Conservation (phyloP, 768 basidiomycete species). For the Russula emetica region DNA sequence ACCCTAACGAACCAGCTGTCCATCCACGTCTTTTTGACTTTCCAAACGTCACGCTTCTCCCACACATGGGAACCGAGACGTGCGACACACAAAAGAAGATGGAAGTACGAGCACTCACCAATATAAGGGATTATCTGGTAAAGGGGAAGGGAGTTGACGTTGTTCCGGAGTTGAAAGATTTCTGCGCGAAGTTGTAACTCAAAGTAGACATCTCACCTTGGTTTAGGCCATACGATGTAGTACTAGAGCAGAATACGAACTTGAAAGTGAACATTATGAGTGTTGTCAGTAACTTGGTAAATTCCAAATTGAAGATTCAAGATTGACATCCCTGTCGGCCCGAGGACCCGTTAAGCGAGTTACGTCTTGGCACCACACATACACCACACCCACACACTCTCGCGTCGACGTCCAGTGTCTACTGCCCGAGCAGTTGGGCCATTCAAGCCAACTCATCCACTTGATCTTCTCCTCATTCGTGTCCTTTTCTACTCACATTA, state of each 20-base stretch:
- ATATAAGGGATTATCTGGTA: conserved; percentile 65
- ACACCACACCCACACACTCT: neutral
- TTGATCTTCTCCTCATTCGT: neutral
- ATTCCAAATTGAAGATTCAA: no score
- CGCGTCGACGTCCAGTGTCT: neutral
- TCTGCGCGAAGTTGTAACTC: conserved; percentile 20
- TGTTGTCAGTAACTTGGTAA: no score
- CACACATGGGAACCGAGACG: conserved; percentile 90
- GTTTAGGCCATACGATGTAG: neutral
- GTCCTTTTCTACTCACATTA: no score
- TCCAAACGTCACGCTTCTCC: conserved; percentile 78
- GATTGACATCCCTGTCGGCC: no score
- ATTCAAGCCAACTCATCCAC: neutral
- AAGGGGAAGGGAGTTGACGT: conserved; percentile 62
- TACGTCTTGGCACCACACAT: neutral
- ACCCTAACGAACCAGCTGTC: conserved; percentile 76
- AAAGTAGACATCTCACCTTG: neutral
- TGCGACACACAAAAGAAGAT: conserved; percentile 75
- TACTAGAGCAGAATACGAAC: no score
- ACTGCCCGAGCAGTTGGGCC: neutral
- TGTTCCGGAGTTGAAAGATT: conserved; percentile 49
- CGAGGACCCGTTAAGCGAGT: neutral
- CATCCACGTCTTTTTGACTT: conserved; percentile 77
- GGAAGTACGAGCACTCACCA: conserved; percentile 81
- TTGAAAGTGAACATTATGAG: no score